Conservation (phyloP, 169 alveolate genomes). For the Eimeria maxima region DNA sequence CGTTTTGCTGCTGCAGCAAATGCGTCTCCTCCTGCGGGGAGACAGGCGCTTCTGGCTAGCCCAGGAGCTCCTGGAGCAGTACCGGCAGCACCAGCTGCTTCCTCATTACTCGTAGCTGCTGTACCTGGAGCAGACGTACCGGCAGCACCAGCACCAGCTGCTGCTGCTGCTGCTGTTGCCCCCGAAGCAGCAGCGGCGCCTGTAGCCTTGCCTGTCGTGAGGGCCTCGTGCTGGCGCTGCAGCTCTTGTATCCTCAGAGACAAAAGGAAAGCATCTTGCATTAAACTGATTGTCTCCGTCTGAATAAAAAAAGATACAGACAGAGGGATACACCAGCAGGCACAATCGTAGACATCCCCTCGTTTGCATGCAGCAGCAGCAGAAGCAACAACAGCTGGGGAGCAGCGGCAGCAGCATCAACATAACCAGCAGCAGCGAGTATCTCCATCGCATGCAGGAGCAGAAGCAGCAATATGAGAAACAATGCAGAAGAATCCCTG, state of each 20-base stretch:
- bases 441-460: background rate
- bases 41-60: background rate
- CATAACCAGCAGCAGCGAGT: background rate
- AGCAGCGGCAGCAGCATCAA: slow-evolving; percentile 9
- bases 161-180: no score
- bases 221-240: slow-evolving; percentile 32
- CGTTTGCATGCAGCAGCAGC: no score
- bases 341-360: background rate
- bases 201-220: no score
- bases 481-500: no score
- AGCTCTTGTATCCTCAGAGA: slow-evolving; percentile 58
- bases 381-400: no score
- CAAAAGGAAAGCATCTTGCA: slow-evolving; percentile 52
- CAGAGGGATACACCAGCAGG: background rate
- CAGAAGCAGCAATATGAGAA: no score
- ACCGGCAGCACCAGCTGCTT: background rate
- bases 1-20: background rate
- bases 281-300: slow-evolving; percentile 60
- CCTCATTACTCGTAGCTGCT: slow-evolving; percentile 9
- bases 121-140: background rate
- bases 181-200: no score
- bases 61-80: slow-evolving; percentile 34
- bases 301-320: background rate
- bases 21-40: background rate
- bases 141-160: no score